Evolutionary conservation across 2,329 filamentous ascomycete species (phyloP).

Genomic region (Sordariomycetes sp.): DNA sequence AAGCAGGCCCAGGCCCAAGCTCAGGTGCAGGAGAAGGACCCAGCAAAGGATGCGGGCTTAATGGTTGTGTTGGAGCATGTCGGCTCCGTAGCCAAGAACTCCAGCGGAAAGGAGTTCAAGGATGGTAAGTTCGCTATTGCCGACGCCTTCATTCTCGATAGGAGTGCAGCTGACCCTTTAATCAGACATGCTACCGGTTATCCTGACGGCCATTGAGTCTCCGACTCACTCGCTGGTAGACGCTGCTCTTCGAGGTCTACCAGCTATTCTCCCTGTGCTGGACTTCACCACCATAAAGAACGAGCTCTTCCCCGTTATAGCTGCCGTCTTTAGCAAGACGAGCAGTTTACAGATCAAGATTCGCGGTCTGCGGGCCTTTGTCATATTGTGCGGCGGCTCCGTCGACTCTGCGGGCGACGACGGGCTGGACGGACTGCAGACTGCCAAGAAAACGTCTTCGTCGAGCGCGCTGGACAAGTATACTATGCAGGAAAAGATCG

Average conservation of each 20-base stretch:
- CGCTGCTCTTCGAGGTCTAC: conserved; percentile 67
- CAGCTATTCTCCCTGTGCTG: conserved; percentile 72
- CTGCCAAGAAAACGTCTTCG: conserved; percentile 49
- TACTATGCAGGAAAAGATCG: conserved; percentile 94
- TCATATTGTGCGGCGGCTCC: conserved; percentile 75
- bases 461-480: conserved; percentile 78
- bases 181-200: conserved; percentile 75
- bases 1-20: conserved; percentile 41
- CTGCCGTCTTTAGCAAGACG: conserved; percentile 82
- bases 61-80: conserved; percentile 88
- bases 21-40: conserved; percentile 58
- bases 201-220: conserved; percentile 76
- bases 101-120: conserved; percentile 85
- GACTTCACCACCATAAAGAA: conserved; percentile 97
- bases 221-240: conserved; percentile 84
- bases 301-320: conserved; percentile 88
- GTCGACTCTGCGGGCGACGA: conserved; percentile 45
- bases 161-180: conserved; percentile 1
- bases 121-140: conserved; percentile 49
- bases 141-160: too few relatives aligned
- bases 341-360: conserved; percentile 93
- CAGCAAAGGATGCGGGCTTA: conserved; percentile 75
- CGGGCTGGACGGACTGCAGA: conserved; percentile 62
- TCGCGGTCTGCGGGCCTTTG: conserved; percentile 79
- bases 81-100: conserved; percentile 64